Evolutionary conservation across 2,329 filamentous ascomycete genomes (phyloP).

Genomic region (Sphaerostilbella broomeana): DNA sequence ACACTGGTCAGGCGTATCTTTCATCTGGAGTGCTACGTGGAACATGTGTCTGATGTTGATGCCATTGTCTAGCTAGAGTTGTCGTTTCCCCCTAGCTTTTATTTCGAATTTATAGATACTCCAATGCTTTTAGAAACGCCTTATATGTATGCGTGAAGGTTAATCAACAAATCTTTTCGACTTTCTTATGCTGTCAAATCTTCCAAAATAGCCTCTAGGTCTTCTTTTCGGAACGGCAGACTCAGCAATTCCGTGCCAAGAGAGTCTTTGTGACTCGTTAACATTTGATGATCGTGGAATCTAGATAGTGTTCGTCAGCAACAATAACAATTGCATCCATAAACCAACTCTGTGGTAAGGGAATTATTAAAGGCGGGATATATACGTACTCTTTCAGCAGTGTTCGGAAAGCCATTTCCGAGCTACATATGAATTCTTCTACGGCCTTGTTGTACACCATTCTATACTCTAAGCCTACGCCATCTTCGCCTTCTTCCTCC

Average conservation of each 20-base stretch:
- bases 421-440: slow-evolving; percentile 94
- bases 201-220: slow-evolving; percentile 82
- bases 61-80: too few species aligned
- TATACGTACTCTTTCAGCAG: slow-evolving; percentile 75
- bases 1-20: too few species aligned
- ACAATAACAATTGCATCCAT: too few species aligned
- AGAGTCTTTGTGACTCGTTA: slow-evolving; percentile 79
- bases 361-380: background rate
- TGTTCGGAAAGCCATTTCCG: slow-evolving; percentile 91
- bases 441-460: slow-evolving; percentile 91
- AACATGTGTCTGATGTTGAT: too few species aligned
- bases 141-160: too few species aligned
- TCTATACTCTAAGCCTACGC: slow-evolving; percentile 77
- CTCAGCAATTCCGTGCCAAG: slow-evolving; percentile 80
- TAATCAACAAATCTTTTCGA: too few species aligned
- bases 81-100: too few species aligned
- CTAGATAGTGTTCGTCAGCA: too few species aligned
- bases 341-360: background rate
- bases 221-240: slow-evolving; percentile 79
- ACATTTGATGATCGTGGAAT: slow-evolving; percentile 97
- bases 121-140: too few species aligned
- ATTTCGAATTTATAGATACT: too few species aligned
- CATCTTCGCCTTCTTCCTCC: slow-evolving; percentile 51
- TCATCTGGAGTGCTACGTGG: too few species aligned
- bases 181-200: slow-evolving; percentile 43